Evolutionary conservation across 2,329 filamentous ascomycete species (phyloP).

Genomic region (Myriosclerotinia curreyana): DNA sequence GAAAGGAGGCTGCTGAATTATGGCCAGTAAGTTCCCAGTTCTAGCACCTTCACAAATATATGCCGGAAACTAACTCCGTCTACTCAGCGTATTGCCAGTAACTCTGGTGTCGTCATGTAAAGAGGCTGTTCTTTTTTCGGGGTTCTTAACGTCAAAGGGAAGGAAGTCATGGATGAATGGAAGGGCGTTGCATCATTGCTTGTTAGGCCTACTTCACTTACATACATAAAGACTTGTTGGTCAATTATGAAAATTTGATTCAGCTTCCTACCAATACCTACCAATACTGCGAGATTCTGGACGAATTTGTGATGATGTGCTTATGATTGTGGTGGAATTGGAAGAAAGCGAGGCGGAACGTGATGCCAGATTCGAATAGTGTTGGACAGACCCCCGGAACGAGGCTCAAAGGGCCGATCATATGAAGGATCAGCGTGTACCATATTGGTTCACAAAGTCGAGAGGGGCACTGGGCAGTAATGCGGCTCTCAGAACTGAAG

Average conservation of each 20-base stretch:
- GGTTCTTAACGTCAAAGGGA: slow-evolving; percentile 29
- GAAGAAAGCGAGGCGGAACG: background rate
- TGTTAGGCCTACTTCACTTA: slow-evolving; percentile 20
- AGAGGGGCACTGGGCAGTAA: background rate
- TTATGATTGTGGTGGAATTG: slow-evolving; percentile 6
- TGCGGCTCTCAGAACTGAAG: background rate
- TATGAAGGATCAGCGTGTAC: background rate
- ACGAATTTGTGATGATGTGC: slow-evolving; percentile 12
- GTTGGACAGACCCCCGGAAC: background rate
- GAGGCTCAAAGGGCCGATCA: background rate
- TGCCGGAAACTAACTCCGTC: slow-evolving; percentile 35
- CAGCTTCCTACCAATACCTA: slow-evolving; percentile 22
- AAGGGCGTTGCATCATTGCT: slow-evolving; percentile 22
- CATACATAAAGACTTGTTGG: slow-evolving; percentile 19
- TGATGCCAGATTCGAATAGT: background rate
- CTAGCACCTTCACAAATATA: slow-evolving; percentile 29
- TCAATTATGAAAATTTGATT: slow-evolving; percentile 23
- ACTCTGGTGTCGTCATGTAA: slow-evolving; percentile 99
- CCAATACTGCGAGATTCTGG: slow-evolving; percentile 8
- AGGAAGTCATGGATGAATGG: slow-evolving; percentile 22
- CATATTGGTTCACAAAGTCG: background rate
- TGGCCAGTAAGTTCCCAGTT: slow-evolving; percentile 74
- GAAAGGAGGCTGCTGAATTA: slow-evolving; percentile 99
- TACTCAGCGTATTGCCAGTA: slow-evolving; percentile 91
- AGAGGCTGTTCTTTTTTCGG: slow-evolving; percentile 39